A percentile compares a stretch with the other conserved stretches of the same genome.
Evolutionary conservation across 2,329 filamentous ascomycete species (phyloP).

Genomic region (Dryadomyces sulphureus): DNA sequence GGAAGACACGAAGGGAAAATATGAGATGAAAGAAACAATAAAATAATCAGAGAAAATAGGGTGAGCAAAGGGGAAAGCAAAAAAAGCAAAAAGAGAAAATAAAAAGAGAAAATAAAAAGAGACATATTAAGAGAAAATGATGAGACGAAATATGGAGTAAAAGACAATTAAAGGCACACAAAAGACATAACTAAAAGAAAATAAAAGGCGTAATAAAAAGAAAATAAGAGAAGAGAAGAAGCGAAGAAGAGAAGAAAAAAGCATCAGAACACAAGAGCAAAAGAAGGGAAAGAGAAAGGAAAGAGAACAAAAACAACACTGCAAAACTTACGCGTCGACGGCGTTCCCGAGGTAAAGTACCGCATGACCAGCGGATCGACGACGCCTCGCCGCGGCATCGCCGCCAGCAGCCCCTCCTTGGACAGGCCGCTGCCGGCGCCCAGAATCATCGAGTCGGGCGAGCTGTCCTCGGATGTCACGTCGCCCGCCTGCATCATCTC

Average conservation of each 20-base stretch:
- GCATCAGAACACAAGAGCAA: too few species aligned
- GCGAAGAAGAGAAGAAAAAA: too few species aligned
- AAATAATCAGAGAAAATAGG: too few species aligned
- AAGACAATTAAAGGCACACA: neutral
- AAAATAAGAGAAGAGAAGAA: too few species aligned
- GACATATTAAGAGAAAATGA: neutral
- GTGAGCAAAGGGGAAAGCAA: too few species aligned
- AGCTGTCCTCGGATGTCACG: constrained; percentile 19
- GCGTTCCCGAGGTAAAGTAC: constrained; percentile 38
- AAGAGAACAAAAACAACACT: too few species aligned
- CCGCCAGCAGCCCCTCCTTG: constrained; percentile 30
- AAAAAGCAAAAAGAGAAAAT: too few species aligned
- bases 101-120: too few species aligned
- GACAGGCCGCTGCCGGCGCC: constrained; percentile 19
- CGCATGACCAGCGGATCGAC: constrained; percentile 35
- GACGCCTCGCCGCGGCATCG: constrained; percentile 29
- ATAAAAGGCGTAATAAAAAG: constrained; percentile 8
- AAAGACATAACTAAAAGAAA: neutral
- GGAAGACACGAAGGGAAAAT: neutral
- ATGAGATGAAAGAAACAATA: too few species aligned
- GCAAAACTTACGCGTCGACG: constrained; percentile 29
- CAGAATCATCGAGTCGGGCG: constrained; percentile 28
- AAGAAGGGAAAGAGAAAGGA: neutral
- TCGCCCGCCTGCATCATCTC: constrained; percentile 19
- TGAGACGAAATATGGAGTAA: neutral